Evolutionary conservation across 2,329 filamentous ascomycete species (phyloP).

Genomic region (Meredithiella fracta): DNA sequence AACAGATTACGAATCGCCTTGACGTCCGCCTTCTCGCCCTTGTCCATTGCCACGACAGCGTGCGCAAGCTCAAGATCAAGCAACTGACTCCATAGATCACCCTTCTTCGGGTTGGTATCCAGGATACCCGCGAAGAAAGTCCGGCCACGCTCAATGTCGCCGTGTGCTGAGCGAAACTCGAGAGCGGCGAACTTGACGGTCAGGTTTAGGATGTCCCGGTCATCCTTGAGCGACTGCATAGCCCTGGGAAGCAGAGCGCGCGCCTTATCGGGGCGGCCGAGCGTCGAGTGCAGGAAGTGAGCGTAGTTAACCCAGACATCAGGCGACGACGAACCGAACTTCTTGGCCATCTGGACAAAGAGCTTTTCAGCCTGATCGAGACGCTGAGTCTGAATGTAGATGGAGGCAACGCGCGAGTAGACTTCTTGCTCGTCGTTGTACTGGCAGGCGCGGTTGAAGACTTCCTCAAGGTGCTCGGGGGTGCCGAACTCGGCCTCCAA

Average conservation of each 20-base stretch:
- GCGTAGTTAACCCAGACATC: conserved; percentile 90
- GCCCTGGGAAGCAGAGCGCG: conserved; percentile 68
- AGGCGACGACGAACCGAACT: conserved; percentile 65
- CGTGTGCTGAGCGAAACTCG: conserved; percentile 71
- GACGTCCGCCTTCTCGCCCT: conserved; percentile 36
- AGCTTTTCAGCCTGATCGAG: conserved; percentile 73
- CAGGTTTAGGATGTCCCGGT: conserved; percentile 46
- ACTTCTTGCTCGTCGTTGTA: conserved; percentile 87
- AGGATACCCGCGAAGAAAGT: conserved; percentile 88
- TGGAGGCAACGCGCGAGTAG: conserved; percentile 76
- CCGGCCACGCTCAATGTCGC: conserved; percentile 76
- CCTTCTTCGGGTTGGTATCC: conserved; percentile 69
- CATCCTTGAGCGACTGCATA: conserved; percentile 57
- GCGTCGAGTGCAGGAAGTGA: conserved; percentile 69
- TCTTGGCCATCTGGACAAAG: conserved; percentile 76
- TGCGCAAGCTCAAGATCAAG: conserved; percentile 65
- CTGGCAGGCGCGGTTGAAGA: conserved; percentile 84
- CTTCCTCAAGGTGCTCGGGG: conserved; percentile 64
- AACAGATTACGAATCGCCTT: conserved; percentile 59
- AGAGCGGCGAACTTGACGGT: conserved; percentile 80
- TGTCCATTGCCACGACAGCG: conserved; percentile 36
- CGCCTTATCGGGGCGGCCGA: conserved; percentile 52
- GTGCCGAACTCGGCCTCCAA: conserved; percentile 81
- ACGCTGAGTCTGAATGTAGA: conserved; percentile 86
- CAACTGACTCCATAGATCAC: conserved; percentile 85